A percentile compares a stretch with the other conserved stretches of the same genome.
These are phyloP conservation scores for Aristolochia californica DNA, from an alignment of 164 flowering plant genomes.

Conservation along the genomic window DNA sequence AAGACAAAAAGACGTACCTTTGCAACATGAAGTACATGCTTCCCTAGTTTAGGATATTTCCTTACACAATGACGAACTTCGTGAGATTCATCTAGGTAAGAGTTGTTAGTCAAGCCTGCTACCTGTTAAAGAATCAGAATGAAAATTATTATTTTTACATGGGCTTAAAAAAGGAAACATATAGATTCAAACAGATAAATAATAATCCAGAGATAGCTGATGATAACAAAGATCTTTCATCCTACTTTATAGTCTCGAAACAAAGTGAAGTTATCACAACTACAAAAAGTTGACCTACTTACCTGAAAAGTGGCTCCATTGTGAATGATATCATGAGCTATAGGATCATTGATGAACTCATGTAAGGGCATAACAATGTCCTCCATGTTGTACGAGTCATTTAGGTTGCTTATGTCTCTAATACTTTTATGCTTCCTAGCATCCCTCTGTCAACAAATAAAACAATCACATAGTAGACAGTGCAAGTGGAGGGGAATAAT, in stretches of 20 bases:
- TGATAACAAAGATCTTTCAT: too few species aligned
- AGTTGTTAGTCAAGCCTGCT: constrained; percentile 95
- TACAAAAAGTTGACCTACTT: background rate
- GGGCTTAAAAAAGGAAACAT: too few species aligned
- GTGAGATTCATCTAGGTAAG: constrained; percentile 54
- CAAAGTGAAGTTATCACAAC: background rate
- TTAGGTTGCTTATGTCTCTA: constrained; percentile 11
- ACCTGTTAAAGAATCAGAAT: constrained; percentile 39
- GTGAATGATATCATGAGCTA: constrained; percentile 74
- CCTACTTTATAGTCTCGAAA: too few species aligned
- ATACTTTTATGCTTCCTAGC: constrained; percentile 29
- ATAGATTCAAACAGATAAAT: too few species aligned
- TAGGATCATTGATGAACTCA: constrained; percentile 58
- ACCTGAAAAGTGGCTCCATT: constrained; percentile 99
- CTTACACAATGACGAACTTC: constrained; percentile 77
- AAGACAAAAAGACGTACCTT: constrained; percentile 39
- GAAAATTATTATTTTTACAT: too few species aligned
- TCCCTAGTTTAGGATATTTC: constrained; percentile 54
- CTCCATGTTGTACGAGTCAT: constrained; percentile 53
- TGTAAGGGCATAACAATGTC: constrained; percentile 74
- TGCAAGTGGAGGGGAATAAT: too few species aligned
- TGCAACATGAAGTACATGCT: constrained; percentile 81
- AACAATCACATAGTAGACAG: background rate
- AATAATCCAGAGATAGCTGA: too few species aligned
- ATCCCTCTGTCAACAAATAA: constrained; percentile 51